phyloP scores from a whole-genome alignment of 2,329 filamentous ascomycete species.

The Neonectria coccinea region DNA sequence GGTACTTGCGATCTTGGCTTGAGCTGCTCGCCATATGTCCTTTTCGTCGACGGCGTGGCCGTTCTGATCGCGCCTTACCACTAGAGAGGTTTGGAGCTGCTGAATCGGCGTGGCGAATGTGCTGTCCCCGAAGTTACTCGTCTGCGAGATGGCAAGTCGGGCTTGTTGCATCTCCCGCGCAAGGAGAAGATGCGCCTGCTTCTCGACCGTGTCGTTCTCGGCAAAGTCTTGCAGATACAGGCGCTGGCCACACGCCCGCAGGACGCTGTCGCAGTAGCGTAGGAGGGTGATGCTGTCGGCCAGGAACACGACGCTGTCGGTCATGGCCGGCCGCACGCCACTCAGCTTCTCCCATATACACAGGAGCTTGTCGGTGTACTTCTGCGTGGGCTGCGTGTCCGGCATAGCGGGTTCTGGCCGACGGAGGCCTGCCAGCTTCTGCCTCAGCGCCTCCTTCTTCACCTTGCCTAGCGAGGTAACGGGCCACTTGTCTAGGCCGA shows the following conservation, averaged over 20 bases:
- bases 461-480: constrained; percentile 59
- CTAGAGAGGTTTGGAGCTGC: not conserved
- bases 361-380: constrained; percentile 37
- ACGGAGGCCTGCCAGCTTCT: constrained; percentile 36
- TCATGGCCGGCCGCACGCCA: constrained; percentile 42
- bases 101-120: constrained; percentile 5
- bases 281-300: constrained; percentile 54
- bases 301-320: constrained; percentile 45
- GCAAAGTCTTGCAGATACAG: constrained; percentile 53
- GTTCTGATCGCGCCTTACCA: not conserved
- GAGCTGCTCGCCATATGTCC: constrained; percentile 24
- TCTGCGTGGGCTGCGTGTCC: not conserved
- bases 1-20: constrained; percentile 17
- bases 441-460: constrained; percentile 54
- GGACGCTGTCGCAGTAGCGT: constrained; percentile 51
- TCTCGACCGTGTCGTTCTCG: constrained; percentile 47
- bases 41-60: constrained; percentile 17
- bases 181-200: constrained; percentile 47
- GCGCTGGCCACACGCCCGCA: constrained; percentile 42
- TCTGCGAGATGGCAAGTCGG: constrained; percentile 23
- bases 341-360: constrained; percentile 48
- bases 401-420: not conserved
- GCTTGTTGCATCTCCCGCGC: constrained; percentile 37
- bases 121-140: not conserved
- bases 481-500: constrained; percentile 54